These are phyloP conservation scores for Pseudocercospora cruenta DNA, from an alignment of 2,329 filamentous ascomycete species.

Conservation along the genomic window DNA sequence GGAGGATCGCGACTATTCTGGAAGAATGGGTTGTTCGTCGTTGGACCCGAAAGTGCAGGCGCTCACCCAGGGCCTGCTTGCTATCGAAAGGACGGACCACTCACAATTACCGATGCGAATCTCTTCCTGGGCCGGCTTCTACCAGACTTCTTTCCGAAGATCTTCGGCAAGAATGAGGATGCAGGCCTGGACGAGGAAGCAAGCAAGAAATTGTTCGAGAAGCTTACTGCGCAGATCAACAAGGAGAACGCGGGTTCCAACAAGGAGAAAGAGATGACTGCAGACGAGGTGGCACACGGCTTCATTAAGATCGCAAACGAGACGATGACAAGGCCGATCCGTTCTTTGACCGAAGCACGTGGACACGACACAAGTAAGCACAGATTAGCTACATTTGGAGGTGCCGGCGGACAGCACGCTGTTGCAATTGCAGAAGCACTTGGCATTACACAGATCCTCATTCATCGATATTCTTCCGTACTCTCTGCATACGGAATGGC, in stretches of 20 bases:
- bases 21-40: slow-evolving; percentile 85
- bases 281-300: slow-evolving; percentile 85
- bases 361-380: slow-evolving; percentile 90
- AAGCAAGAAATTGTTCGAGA: slow-evolving; percentile 73
- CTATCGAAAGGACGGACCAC: slow-evolving; percentile 84
- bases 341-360: slow-evolving; percentile 88
- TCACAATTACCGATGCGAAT: slow-evolving; percentile 94
- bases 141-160: slow-evolving; percentile 92
- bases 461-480: slow-evolving; percentile 86
- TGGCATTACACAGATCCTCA: slow-evolving; percentile 80
- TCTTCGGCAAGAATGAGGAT: slow-evolving; percentile 88
- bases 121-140: slow-evolving; percentile 80
- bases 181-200: slow-evolving; percentile 76
- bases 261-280: slow-evolving; percentile 65
- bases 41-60: slow-evolving; percentile 85
- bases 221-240: slow-evolving; percentile 78
- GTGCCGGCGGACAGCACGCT: slow-evolving; percentile 87
- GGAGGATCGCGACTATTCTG: slow-evolving; percentile 85
- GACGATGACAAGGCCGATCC: slow-evolving; percentile 86
- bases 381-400: slow-evolving; percentile 88
- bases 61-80: slow-evolving; percentile 90
- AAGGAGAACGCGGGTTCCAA: slow-evolving; percentile 67
- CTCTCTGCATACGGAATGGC: slow-evolving; percentile 93
- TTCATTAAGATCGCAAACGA: slow-evolving; percentile 91
- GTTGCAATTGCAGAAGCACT: slow-evolving; percentile 87